Evolutionary conservation across 257 asterid species (phyloP).

Genomic region (Gentiana macrophylla): DNA sequence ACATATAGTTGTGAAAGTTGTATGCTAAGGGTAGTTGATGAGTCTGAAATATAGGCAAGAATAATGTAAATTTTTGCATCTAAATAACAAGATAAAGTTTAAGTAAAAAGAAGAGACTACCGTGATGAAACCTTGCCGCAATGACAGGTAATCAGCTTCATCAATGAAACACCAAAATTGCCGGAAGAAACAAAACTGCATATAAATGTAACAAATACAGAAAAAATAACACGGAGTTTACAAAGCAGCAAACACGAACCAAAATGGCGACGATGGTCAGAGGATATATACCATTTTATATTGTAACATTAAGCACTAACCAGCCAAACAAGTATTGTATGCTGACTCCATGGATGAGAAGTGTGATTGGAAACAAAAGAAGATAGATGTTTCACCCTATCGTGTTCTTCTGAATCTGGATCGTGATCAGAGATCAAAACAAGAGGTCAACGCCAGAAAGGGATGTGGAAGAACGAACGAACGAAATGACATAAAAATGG

Average conservation of each 20-base stretch:
- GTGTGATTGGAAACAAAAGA: constrained; percentile 56
- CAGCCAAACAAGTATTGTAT: constrained; percentile 86
- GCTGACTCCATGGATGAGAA: constrained; percentile 94
- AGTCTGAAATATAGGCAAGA: constrained; percentile 34
- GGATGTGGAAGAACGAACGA: neutral
- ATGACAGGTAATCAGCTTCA: constrained; percentile 91
- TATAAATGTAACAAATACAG: too few species aligned
- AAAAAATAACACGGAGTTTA: too few species aligned
- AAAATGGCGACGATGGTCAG: too few species aligned
- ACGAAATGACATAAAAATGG: neutral
- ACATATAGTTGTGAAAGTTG: constrained; percentile 91
- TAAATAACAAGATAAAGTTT: too few species aligned
- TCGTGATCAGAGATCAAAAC: constrained; percentile 5
- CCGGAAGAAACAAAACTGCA: constrained; percentile 94
- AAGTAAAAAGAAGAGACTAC: constrained; percentile 21
- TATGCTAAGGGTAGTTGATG: constrained; percentile 80
- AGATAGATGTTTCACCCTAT: constrained; percentile 47
- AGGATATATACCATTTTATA: neutral
- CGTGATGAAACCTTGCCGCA: constrained; percentile 71
- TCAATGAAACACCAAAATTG: constrained; percentile 93
- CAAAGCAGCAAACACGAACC: too few species aligned
- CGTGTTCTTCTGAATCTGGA: constrained; percentile 35
- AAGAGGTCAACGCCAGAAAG: neutral
- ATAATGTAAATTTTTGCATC: neutral
- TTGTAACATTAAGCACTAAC: constrained; percentile 21